Percentiles rank a stretch among this genome's conserved stretches.
These are phyloP conservation scores for Verbena officinalis DNA, from an alignment of 257 asterid genomes.

Conservation along the genomic window DNA sequence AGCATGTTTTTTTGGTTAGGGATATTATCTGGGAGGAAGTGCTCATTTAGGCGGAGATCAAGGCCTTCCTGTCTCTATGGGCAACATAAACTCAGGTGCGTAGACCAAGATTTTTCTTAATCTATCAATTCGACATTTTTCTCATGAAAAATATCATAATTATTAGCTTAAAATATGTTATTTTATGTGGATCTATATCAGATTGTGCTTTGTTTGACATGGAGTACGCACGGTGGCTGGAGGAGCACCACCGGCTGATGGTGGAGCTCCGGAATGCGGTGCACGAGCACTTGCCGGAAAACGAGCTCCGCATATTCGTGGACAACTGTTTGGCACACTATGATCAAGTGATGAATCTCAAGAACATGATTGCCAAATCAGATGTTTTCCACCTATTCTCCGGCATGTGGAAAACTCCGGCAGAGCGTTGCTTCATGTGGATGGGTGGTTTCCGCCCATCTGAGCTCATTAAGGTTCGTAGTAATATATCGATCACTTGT, in stretches of 20 bases:
- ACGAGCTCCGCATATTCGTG: constrained; percentile 61
- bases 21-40: constrained; percentile 63
- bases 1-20: constrained; percentile 52
- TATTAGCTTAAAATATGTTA: neutral
- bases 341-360: constrained; percentile 57
- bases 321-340: constrained; percentile 69
- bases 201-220: constrained; percentile 67
- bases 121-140: too few species aligned
- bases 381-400: constrained; percentile 80
- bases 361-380: constrained; percentile 56
- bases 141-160: too few species aligned
- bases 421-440: constrained; percentile 92
- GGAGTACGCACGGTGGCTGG: constrained; percentile 88
- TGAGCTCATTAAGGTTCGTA: constrained; percentile 70
- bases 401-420: constrained; percentile 92
- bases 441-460: constrained; percentile 92
- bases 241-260: constrained; percentile 72
- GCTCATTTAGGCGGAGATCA: constrained; percentile 62
- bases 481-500: too few species aligned
- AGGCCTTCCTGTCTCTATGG: constrained; percentile 43
- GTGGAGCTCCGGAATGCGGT: constrained; percentile 70
- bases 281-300: constrained; percentile 66
- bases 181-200: constrained; percentile 7
- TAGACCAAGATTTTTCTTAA: too few species aligned
- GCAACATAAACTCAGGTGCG: constrained; percentile 62